Conservation (phyloP, 352 stramenopile species). For the Poterioochromonas sp. region DNA sequence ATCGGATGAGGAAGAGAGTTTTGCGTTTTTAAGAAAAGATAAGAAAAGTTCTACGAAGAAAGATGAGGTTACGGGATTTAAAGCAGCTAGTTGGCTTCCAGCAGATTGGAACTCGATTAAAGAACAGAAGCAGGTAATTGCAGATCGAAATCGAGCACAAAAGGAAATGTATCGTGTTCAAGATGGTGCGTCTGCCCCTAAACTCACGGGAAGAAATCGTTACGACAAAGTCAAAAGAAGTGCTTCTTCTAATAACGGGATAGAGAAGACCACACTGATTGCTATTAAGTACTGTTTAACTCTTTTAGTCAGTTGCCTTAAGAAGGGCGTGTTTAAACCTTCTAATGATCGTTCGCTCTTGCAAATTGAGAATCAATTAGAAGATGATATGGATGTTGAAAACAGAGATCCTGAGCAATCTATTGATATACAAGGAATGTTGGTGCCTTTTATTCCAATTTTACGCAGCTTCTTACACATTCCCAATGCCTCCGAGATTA, state of each 20-base stretch:
- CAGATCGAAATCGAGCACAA: not conserved
- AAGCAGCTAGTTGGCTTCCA: constrained; percentile 36
- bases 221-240: constrained; percentile 33
- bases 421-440: constrained; percentile 38
- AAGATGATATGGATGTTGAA: no score
- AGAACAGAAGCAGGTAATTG: not conserved
- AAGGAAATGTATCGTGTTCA: constrained; percentile 32
- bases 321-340: constrained; percentile 30
- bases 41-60: not conserved
- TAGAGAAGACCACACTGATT: constrained; percentile 32
- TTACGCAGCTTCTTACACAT: constrained; percentile 35
- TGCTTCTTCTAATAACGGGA: not conserved
- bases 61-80: not conserved
- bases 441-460: constrained; percentile 41
- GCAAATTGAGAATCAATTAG: no score
- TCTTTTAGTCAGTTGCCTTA: constrained; percentile 29
- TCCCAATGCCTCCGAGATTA: not conserved
- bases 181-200: constrained; percentile 40
- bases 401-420: no score
- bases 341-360: no score
- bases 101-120: constrained; percentile 33
- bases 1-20: constrained; percentile 18
- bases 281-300: constrained; percentile 41
- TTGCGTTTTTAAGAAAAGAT: constrained; percentile 19
- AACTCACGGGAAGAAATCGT: constrained; percentile 39